Conservation (phyloP, 1,139 yeast genomes). For the Yamadazyma membranifaciens region DNA sequence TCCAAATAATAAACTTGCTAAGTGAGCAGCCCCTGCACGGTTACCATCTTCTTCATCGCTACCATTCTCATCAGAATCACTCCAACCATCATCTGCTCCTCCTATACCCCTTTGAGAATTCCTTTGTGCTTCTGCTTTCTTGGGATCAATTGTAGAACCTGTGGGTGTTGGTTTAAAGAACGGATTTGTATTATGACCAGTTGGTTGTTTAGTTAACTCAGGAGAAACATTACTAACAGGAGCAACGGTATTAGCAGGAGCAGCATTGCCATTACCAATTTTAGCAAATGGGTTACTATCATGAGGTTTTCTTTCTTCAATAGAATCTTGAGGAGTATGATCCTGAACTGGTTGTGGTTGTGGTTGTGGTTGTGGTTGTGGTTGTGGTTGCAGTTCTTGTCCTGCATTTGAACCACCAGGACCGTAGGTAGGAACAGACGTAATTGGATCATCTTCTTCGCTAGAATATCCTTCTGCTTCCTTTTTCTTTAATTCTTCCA, state of each 20-base stretch:
- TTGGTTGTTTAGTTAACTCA: conserved; percentile 8
- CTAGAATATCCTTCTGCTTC: conserved; percentile 26
- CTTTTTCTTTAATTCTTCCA: conserved; percentile 52
- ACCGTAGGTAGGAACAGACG: conserved; percentile 30
- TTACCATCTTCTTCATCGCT: conserved; percentile 51
- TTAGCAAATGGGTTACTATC: conserved; percentile 42
- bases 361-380: conserved; percentile 20
- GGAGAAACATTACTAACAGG: conserved; percentile 6
- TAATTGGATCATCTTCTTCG: conserved; percentile 34
- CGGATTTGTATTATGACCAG: conserved; percentile 25
- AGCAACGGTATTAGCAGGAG: conserved; percentile 1
- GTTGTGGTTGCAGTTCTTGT: conserved; percentile 16
- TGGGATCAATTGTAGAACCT: conserved; percentile 41
- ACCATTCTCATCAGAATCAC: conserved; percentile 56
- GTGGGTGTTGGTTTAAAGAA: conserved; percentile 50
- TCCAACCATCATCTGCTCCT: conserved; percentile 58
- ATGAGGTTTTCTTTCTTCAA: conserved; percentile 18
- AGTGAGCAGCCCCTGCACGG: conserved; percentile 58
- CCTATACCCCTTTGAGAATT: conserved; percentile 60
- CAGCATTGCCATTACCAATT: conserved; percentile 10
- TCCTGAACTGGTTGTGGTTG: conserved; percentile 5
- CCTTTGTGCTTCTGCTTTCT: conserved; percentile 62
- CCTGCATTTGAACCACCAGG: conserved; percentile 12
- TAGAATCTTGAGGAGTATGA: not conserved
- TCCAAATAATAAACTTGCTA: conserved; percentile 63